Percentiles rank a stretch among this genome's conserved stretches.
Conservation (phyloP, 305 asterid genomes). For the Fraxinus floribunda region DNA sequence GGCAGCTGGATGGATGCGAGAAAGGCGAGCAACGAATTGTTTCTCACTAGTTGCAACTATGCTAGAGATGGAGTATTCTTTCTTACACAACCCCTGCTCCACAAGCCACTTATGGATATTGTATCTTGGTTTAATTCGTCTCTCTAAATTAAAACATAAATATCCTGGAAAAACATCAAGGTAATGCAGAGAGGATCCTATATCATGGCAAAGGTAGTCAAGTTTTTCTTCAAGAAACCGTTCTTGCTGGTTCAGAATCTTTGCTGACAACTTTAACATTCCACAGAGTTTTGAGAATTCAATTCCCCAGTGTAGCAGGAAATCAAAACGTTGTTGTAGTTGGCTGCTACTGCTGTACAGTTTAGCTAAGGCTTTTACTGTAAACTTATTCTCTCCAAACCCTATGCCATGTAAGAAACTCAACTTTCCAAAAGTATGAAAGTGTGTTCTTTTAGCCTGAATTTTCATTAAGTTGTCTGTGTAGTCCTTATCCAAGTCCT, state of each 20-base stretch:
- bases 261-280: slow-evolving; percentile 35
- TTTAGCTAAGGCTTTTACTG: slow-evolving; percentile 41
- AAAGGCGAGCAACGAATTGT: slow-evolving; percentile 44
- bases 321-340: slow-evolving; percentile 53
- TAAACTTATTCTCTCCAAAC: slow-evolving; percentile 54
- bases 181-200: slow-evolving; percentile 45
- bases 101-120: slow-evolving; percentile 53
- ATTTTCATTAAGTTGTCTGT: slow-evolving; percentile 30
- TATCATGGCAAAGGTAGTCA: slow-evolving; percentile 48
- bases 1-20: slow-evolving; percentile 46
- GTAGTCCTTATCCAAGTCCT: slow-evolving; percentile 41
- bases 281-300: slow-evolving; percentile 52
- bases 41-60: slow-evolving; percentile 62
- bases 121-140: slow-evolving; percentile 64
- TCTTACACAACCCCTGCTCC: slow-evolving; percentile 45
- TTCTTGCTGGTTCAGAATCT: slow-evolving; percentile 54
- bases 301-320: slow-evolving; percentile 47
- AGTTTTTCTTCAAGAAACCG: slow-evolving; percentile 42
- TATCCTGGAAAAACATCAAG: slow-evolving; percentile 64
- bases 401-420: slow-evolving; percentile 57
- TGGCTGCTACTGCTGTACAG: slow-evolving; percentile 39
- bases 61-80: slow-evolving; percentile 49
- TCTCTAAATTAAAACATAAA: slow-evolving; percentile 58
- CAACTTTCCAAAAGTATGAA: slow-evolving; percentile 34
- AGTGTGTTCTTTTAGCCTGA: slow-evolving; percentile 36